These are phyloP conservation scores for Pythium dissimile DNA, from an alignment of 352 stramenopile genomes.

Conservation along the genomic window DNA sequence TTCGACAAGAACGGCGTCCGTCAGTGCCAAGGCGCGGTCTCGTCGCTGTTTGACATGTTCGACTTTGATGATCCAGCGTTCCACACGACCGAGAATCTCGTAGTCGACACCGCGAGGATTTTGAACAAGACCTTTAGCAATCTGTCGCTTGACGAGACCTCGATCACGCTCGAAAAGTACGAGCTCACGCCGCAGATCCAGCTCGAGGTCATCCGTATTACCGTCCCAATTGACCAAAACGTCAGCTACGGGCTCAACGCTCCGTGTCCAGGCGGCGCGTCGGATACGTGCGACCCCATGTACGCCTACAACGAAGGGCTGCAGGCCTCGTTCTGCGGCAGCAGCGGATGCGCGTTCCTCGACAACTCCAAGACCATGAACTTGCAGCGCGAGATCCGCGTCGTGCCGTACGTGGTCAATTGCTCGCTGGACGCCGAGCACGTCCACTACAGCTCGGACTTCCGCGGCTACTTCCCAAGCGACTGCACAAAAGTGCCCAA, in stretches of 20 bases:
- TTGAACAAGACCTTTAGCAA: slow-evolving; percentile 4
- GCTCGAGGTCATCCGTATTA: slow-evolving; percentile 10
- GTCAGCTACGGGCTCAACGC: neutral
- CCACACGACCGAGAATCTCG: slow-evolving; percentile 1
- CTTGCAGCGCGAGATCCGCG: slow-evolving; percentile 32
- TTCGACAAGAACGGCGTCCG: slow-evolving; percentile 25
- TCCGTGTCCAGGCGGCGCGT: neutral
- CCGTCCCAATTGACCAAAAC: neutral
- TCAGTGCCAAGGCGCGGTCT: slow-evolving; percentile 35
- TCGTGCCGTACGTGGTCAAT: slow-evolving; percentile 37
- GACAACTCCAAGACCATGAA: slow-evolving; percentile 27
- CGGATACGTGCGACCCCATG: slow-evolving; percentile 12
- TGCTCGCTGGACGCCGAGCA: slow-evolving; percentile 25
- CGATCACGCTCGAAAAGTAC: slow-evolving; percentile 17
- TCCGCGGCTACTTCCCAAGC: slow-evolving; percentile 33
- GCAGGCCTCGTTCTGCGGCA: slow-evolving; percentile 29
- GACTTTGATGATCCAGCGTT: slow-evolving; percentile 11
- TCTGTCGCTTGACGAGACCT: neutral
- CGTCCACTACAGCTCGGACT: slow-evolving; percentile 41
- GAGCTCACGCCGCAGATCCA: slow-evolving; percentile 12
- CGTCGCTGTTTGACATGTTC: slow-evolving; percentile 33
- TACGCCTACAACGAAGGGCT: slow-evolving; percentile 24
- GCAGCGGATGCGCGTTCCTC: slow-evolving; percentile 36
- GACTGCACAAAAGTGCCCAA: slow-evolving; percentile 27
- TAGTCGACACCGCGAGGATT: neutral